phyloP scores from a whole-genome alignment of 345 rosid species.

The Salix koriyanagi region DNA sequence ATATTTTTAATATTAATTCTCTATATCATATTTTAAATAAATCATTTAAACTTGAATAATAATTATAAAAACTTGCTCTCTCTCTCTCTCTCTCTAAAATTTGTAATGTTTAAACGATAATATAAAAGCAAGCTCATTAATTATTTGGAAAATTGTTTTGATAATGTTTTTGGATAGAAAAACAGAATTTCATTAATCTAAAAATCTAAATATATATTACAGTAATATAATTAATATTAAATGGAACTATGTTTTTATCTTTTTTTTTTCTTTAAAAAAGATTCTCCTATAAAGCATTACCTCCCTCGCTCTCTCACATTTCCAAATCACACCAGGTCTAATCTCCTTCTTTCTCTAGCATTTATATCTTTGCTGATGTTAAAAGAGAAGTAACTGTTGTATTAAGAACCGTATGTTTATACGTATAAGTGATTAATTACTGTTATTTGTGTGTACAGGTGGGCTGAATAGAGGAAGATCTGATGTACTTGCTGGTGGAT shows the following conservation, averaged over 20 bases:
- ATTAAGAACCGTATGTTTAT: background rate
- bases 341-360: background rate
- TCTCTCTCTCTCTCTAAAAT: too few species aligned
- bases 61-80: too few species aligned
- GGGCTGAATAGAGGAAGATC: conserved; percentile 46
- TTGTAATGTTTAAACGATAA: too few species aligned
- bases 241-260: background rate
- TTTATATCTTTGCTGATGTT: background rate
- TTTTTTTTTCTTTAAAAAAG: background rate
- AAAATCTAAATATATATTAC: background rate
- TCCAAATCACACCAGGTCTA: conserved; percentile 19
- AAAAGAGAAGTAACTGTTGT: background rate
- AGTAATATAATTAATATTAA: background rate
- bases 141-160: background rate
- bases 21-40: too few species aligned
- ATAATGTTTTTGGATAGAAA: background rate
- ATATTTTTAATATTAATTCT: too few species aligned
- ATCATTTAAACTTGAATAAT: too few species aligned
- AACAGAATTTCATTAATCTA: background rate
- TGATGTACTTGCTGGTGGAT: conserved; percentile 58
- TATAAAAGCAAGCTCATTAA: background rate
- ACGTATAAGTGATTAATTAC: background rate
- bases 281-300: background rate
- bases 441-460: conserved; percentile 32
- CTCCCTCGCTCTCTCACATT: background rate